Conservation (phyloP, 176 grass and related monocot species). For the Avena sativa region DNA sequence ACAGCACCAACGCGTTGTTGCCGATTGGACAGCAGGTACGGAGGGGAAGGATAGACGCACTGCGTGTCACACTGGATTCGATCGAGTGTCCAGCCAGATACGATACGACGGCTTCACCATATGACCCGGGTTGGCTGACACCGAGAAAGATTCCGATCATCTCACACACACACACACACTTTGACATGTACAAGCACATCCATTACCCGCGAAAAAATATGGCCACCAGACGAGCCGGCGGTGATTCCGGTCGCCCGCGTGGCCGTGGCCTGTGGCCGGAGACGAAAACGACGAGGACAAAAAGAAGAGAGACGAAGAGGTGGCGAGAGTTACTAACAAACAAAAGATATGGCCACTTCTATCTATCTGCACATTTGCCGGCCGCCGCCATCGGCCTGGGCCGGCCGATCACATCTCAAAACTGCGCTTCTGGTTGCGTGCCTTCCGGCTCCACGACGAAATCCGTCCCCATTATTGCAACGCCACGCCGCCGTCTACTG, state of each 20-base stretch:
- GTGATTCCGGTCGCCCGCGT: background rate
- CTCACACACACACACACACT: background rate
- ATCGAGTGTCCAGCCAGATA: background rate
- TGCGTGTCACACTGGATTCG: background rate
- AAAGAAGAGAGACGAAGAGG: conserved; percentile 23
- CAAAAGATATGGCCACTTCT: conserved; percentile 42
- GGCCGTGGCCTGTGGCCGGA: background rate
- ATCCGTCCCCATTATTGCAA: conserved; percentile 22
- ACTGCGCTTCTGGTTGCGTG: conserved; percentile 28
- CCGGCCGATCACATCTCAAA: conserved; percentile 47
- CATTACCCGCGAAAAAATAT: conserved; percentile 42
- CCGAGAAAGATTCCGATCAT: background rate
- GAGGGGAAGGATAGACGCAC: background rate
- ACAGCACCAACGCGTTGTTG: too few relatives aligned
- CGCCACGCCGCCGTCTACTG: background rate
- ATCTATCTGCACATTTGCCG: conserved; percentile 53
- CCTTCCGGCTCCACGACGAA: background rate
- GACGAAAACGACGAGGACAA: background rate
- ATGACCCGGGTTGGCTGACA: background rate
- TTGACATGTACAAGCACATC: conserved; percentile 33
- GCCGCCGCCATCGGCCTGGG: background rate
- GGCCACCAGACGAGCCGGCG: background rate
- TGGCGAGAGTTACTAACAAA: background rate
- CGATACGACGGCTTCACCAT: background rate
- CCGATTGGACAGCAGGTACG: background rate